Evolutionary conservation across 2,329 filamentous ascomycete genomes (phyloP), one percentile per base, ranked within the genome.

Genomic region (Onygenales sp.): DNA sequence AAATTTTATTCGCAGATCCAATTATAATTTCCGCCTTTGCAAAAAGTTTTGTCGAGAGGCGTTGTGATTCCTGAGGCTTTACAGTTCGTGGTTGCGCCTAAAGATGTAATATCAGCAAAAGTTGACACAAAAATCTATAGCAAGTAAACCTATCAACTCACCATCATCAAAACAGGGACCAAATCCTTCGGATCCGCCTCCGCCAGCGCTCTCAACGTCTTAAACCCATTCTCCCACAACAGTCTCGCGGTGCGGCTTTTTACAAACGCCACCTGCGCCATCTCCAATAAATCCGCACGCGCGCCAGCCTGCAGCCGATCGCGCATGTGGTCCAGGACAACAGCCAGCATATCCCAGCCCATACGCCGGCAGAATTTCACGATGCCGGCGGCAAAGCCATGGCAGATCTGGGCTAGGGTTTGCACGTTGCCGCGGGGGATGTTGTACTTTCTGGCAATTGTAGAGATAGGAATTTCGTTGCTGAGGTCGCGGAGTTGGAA

Each of bases 351-450:
- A 1, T 83, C 84, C 85, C 86, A 89, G 2, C 78, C 82, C 86
- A 91, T 88, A 14, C 81, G 77, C 59, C 88, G 78, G 63, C 86
- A 90, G 62, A 90, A 90, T 59, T 87, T 88, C 55, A 90, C 81
- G 75, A 89, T 88, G 3, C 86, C 86, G 2, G 85, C 84, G 3
- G 86, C 87, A 62, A 90, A 91, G 0, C 87, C 87, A 58, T 88
- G 83, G 59, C 86, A 89, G 1, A 83, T 86, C 61, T 88, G 85
- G 2, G 85, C 81, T 1, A 90, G 74, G 17, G 77, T 86, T 66
- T 91, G 87, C 9, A 90, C 81, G 4, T 79, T 77, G 1, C 86
- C 87, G 17, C 87, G 79, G 7, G 85, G 82, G 55, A 82, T 81
- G 56, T 82, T 79, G 63, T 88, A 91, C 63, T 87, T 88, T 13